phyloP scores from a whole-genome alignment of 257 asterid species.

The Haberlea rhodopensis region DNA sequence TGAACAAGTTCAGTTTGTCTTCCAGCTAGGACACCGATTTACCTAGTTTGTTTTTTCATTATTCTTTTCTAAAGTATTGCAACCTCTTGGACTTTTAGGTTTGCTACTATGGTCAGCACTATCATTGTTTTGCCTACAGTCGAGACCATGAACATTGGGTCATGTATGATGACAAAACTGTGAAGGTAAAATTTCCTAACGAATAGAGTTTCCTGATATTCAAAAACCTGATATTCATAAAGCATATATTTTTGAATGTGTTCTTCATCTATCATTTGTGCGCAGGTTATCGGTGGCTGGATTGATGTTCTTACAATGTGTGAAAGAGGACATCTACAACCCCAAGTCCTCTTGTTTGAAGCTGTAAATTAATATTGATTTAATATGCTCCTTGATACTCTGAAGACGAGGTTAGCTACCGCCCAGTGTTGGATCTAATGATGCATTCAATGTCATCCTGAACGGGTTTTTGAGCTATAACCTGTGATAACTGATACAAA shows the following conservation, averaged over 20 bases:
- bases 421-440: slow-evolving; percentile 27
- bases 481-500: slow-evolving; percentile 23
- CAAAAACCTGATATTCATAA: too few relatives aligned
- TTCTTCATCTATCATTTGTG: slow-evolving; percentile 3
- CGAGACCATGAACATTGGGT: slow-evolving; percentile 73
- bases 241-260: neutral
- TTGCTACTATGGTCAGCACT: slow-evolving; percentile 90
- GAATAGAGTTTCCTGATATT: slow-evolving; percentile 4
- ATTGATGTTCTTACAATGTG: slow-evolving; percentile 77
- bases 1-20: slow-evolving; percentile 9
- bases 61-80: slow-evolving; percentile 39
- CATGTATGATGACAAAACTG: slow-evolving; percentile 93
- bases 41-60: neutral
- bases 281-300: slow-evolving; percentile 87
- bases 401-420: slow-evolving; percentile 28
- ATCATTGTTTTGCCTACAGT: slow-evolving; percentile 89
- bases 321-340: slow-evolving; percentile 91
- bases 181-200: slow-evolving; percentile 57
- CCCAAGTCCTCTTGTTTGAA: slow-evolving; percentile 88
- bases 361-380: slow-evolving; percentile 52
- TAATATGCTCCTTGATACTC: slow-evolving; percentile 14
- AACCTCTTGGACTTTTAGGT: slow-evolving; percentile 34
- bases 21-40: slow-evolving; percentile 6
- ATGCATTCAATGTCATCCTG: slow-evolving; percentile 21
- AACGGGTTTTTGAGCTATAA: slow-evolving; percentile 26